Conservation (phyloP, 2,329 filamentous ascomycete species). For the Aplosporella prunicola region DNA sequence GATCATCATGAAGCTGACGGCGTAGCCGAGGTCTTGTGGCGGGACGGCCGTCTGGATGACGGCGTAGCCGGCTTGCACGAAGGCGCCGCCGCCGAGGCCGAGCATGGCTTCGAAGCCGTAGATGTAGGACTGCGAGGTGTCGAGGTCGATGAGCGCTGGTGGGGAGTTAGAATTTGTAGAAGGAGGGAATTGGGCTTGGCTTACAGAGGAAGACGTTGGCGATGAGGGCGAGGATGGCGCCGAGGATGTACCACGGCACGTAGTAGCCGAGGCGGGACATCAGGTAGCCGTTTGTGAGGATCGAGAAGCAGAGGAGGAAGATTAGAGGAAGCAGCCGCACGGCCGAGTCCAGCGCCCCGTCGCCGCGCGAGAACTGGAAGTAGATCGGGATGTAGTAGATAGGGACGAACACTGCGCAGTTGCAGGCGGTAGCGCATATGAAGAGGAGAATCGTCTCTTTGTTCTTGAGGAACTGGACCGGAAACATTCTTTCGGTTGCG, state of each 20-base stretch:
- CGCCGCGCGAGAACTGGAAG: slow-evolving; percentile 8
- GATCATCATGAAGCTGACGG: slow-evolving; percentile 17
- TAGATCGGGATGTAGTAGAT: slow-evolving; percentile 26
- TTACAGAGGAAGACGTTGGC: too few species aligned
- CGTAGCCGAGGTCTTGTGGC: slow-evolving; percentile 2
- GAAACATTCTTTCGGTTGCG: slow-evolving; percentile 16
- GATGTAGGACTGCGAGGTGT: slow-evolving; percentile 12
- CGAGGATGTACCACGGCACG: slow-evolving; percentile 33
- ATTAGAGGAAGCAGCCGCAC: slow-evolving; percentile 6
- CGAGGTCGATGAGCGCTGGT: slow-evolving; percentile 10
- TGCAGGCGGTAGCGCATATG: slow-evolving; percentile 15
- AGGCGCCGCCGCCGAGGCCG: slow-evolving; percentile 16
- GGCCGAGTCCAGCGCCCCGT: not conserved
- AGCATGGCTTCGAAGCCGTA: slow-evolving; percentile 20
- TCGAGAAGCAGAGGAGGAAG: slow-evolving; percentile 18
- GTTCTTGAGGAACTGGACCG: slow-evolving; percentile 38
- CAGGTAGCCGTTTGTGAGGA: slow-evolving; percentile 29
- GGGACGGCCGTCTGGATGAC: slow-evolving; percentile 9
- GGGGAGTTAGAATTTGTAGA: too few species aligned
- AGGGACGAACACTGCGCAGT: slow-evolving; percentile 23
- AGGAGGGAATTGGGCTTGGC: slow-evolving; percentile 21
- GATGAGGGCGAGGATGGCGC: slow-evolving; percentile 29
- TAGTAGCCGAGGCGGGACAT: slow-evolving; percentile 32
- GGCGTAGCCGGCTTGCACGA: slow-evolving; percentile 8
- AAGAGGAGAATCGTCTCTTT: slow-evolving; percentile 35